Percentiles rank a stretch among this genome's conserved stretches.
Conservation (phyloP, 805 yeast species). For the Nakazawaea pomicola region DNA sequence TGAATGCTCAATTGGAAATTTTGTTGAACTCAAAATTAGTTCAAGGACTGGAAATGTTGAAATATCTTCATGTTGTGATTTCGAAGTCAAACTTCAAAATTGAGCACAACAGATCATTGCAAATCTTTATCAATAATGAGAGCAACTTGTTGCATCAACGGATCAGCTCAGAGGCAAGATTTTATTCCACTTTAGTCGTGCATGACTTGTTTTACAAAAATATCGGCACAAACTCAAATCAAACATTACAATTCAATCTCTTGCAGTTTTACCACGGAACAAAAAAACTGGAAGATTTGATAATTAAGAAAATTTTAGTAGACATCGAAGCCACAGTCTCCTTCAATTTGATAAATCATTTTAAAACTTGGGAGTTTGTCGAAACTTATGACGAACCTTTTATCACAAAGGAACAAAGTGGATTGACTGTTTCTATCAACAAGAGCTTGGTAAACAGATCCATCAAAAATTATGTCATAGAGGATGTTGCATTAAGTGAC, state of each 20-base stretch:
- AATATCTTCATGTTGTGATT: constrained; percentile 37
- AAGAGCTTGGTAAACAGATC: constrained; percentile 47
- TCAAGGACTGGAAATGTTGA: constrained; percentile 32
- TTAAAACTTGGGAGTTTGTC: constrained; percentile 61
- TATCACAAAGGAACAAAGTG: constrained; percentile 37
- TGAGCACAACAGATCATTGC: constrained; percentile 51
- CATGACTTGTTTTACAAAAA: constrained; percentile 37
- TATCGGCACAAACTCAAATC: constrained; percentile 38
- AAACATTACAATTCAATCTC: constrained; percentile 42
- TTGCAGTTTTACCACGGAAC: constrained; percentile 62
- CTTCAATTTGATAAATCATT: constrained; percentile 60
- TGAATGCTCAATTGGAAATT: constrained; percentile 65
- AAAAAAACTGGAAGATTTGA: constrained; percentile 49
- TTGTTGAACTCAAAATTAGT: constrained; percentile 48
- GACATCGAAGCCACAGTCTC: constrained; percentile 49
- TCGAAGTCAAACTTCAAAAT: constrained; percentile 30
- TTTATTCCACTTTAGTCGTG: constrained; percentile 41
- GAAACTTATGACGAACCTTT: constrained; percentile 39
- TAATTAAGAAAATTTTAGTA: constrained; percentile 52
- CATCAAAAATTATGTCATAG: constrained; percentile 29
- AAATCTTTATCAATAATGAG: constrained; percentile 55
- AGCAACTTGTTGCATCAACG: constrained; percentile 28
- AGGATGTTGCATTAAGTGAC: constrained; percentile 25
- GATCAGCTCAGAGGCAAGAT: constrained; percentile 25
- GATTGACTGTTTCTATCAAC: constrained; percentile 46